Conservation (phyloP, 2,329 filamentous ascomycete genomes). For the Ascochyta clinopodiicola region DNA sequence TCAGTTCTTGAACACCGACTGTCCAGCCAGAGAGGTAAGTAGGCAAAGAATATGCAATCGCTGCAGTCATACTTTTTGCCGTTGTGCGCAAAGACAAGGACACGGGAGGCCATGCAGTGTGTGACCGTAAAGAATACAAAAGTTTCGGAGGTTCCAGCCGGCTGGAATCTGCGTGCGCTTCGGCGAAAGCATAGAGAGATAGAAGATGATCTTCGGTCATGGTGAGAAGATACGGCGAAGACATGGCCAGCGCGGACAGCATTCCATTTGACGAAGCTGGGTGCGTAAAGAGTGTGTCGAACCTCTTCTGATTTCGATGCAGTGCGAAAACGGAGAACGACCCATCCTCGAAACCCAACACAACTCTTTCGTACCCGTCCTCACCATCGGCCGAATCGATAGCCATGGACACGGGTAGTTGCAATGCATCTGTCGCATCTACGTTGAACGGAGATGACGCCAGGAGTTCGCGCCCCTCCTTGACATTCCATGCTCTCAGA, state of each 20-base stretch:
- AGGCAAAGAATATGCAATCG: conserved; percentile 84
- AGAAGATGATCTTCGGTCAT: conserved; percentile 77
- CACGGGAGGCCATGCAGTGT: conserved; percentile 78
- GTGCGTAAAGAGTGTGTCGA: conserved; percentile 65
- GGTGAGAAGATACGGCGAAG: conserved; percentile 77
- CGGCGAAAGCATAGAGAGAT: conserved; percentile 73
- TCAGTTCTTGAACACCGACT: conserved; percentile 88
- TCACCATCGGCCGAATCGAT: conserved; percentile 58
- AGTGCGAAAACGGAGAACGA: conserved; percentile 70
- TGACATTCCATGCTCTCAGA: conserved; percentile 79
- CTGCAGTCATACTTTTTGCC: conserved; percentile 71
- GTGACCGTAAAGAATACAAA: conserved; percentile 79
- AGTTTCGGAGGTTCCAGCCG: conserved; percentile 59
- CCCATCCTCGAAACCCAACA: conserved; percentile 53
- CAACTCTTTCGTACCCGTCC: conserved; percentile 41
- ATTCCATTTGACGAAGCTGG: conserved; percentile 67
- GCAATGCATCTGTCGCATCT: conserved; percentile 23
- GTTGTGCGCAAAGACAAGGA: conserved; percentile 81
- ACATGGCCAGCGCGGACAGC: conserved; percentile 73
- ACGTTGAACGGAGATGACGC: conserved; percentile 52
- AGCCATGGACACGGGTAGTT: conserved; percentile 67
- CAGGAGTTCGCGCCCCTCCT: conserved; percentile 63
- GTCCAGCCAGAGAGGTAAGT: conserved; percentile 82
- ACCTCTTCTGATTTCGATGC: conserved; percentile 50
- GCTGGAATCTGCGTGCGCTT: not conserved